These are phyloP conservation scores for Phytophthora litchii DNA, from an alignment of 352 stramenopile genomes.

Conservation along the genomic window DNA sequence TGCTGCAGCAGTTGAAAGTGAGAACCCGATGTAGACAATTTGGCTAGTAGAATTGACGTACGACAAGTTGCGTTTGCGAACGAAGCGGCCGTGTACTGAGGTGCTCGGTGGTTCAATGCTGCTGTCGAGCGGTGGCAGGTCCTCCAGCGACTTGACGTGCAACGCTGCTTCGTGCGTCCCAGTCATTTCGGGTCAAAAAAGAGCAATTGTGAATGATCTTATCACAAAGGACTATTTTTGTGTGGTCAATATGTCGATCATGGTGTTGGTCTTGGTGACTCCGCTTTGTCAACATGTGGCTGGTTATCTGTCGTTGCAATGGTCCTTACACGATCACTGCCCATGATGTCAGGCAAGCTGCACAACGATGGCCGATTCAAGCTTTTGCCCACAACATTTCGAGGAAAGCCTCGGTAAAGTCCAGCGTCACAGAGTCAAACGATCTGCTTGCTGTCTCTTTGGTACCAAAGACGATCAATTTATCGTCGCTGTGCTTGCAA, in stretches of 20 bases:
- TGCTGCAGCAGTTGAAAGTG: conserved; percentile 44
- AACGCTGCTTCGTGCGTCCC: conserved; percentile 10
- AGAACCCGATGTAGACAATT: not conserved
- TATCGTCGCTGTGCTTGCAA: not conserved
- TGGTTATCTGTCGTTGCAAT: no score
- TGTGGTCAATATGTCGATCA: not conserved
- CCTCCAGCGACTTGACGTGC: conserved; percentile 14
- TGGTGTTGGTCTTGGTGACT: no score
- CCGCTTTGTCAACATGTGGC: no score
- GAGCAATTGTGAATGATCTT: not conserved
- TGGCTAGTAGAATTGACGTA: conserved; percentile 31
- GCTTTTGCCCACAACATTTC: not conserved
- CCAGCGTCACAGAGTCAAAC: not conserved
- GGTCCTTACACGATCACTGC: no score
- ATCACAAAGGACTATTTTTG: conserved; percentile 10
- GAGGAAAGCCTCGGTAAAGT: conserved; percentile 4
- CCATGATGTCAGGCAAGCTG: no score
- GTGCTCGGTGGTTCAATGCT: conserved; percentile 22
- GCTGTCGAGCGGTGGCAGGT: conserved; percentile 19
- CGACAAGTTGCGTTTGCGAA: conserved; percentile 87
- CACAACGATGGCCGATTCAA: no score
- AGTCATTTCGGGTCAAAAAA: conserved; percentile 27
- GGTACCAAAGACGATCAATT: no score
- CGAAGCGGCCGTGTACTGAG: conserved; percentile 63
- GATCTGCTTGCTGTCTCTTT: not conserved